phyloP scores from a whole-genome alignment of 2,329 filamentous ascomycete species.

The Talaromyces sp. region DNA sequence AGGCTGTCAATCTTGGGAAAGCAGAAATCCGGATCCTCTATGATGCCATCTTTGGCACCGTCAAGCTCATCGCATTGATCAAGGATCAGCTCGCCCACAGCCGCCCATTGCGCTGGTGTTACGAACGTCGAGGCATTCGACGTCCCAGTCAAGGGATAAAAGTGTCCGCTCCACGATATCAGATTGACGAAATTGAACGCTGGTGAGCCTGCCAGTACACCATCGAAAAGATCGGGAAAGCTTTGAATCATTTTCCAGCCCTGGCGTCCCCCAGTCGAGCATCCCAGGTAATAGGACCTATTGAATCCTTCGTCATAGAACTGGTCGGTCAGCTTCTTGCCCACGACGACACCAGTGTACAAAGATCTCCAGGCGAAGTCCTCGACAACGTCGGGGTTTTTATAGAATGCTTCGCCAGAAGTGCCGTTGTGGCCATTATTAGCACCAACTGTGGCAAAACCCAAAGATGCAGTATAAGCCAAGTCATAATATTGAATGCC shows the following conservation, averaged over 20 bases:
- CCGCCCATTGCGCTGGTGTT: constrained; percentile 23
- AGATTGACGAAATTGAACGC: constrained; percentile 30
- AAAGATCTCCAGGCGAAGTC: constrained; percentile 33
- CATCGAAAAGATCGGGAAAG: constrained; percentile 33
- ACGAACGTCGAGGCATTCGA: background rate
- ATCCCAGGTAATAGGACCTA: constrained; percentile 24
- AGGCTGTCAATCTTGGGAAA: background rate
- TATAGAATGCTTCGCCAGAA: constrained; percentile 33
- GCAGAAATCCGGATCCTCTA: constrained; percentile 29
- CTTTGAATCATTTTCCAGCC: constrained; percentile 41
- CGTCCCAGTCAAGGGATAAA: background rate
- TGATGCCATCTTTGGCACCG: constrained; percentile 29
- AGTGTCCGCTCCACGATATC: constrained; percentile 36
- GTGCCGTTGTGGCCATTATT: constrained; percentile 43
- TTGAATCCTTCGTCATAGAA: constrained; percentile 27
- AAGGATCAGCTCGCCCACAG: constrained; percentile 22
- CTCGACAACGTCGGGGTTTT: constrained; percentile 35
- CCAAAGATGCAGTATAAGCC: constrained; percentile 30
- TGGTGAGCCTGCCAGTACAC: constrained; percentile 29
- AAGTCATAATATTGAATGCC: constrained; percentile 34
- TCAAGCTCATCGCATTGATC: constrained; percentile 28
- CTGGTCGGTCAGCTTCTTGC: constrained; percentile 27
- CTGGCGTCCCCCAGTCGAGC: constrained; percentile 45
- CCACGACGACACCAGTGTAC: constrained; percentile 6
- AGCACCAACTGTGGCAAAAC: constrained; percentile 36